phyloP scores from a whole-genome alignment of 2,329 filamentous ascomycete genomes.

The Diplocarpon rosae region DNA sequence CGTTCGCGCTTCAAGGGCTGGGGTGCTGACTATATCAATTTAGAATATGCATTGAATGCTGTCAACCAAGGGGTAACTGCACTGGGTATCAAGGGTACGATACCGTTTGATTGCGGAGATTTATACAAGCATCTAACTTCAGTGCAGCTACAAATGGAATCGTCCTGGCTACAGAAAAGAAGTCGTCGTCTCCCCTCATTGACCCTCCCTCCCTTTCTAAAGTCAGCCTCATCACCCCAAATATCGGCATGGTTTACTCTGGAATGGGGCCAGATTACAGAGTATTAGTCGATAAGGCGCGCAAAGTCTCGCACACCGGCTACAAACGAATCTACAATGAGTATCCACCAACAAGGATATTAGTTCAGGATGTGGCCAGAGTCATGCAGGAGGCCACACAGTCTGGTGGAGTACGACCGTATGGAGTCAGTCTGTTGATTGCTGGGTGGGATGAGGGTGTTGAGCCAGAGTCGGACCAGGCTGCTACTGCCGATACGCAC shows the following conservation, averaged over 20 bases:
- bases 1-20: not conserved
- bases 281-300: constrained; percentile 92
- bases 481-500: constrained; percentile 40
- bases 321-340: constrained; percentile 99
- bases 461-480: constrained; percentile 66
- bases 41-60: constrained; percentile 98
- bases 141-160: constrained; percentile 86
- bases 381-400: constrained; percentile 99
- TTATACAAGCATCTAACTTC: constrained; percentile 5
- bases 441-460: constrained; percentile 98
- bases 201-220: constrained; percentile 92
- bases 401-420: constrained; percentile 91
- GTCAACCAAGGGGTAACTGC: constrained; percentile 99
- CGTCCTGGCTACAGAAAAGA: constrained; percentile 98
- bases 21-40: constrained; percentile 14
- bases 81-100: constrained; percentile 89
- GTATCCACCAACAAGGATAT: constrained; percentile 97
- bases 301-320: constrained; percentile 93
- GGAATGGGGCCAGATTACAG: constrained; percentile 99
- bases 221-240: constrained; percentile 94
- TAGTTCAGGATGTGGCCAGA: constrained; percentile 94
- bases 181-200: constrained; percentile 94
- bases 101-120: not conserved
- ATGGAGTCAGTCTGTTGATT: constrained; percentile 89
- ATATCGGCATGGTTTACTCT: constrained; percentile 99